Base-by-base conservation (phyloP, 768 basidiomycete species). In the Trametes elegans region DNA sequence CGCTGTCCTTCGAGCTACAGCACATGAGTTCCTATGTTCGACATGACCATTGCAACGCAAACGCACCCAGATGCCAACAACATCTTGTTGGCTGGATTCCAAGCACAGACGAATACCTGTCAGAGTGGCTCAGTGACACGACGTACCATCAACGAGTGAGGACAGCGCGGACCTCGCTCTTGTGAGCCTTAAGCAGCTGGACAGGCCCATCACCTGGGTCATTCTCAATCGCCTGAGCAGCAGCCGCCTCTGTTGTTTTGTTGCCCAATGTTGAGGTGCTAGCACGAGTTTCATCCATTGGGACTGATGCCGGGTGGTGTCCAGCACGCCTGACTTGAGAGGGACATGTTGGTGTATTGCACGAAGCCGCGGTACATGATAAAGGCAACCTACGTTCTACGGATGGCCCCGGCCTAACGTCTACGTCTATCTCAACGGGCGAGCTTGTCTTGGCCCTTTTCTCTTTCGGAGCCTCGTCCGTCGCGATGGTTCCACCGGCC, bases 81-180 rank as follows among this genome's bases (percentile, higher is more conserved):
- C 34, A 79, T 75, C 27, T 73, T 74, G 29, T 78, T 73, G 32
- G 71, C 74, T 11, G 90, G 89, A 69, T 89, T 92, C 77, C 88
- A 93, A 4, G 85, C 81, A 51, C 88, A 88, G 6, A 88, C 83
- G 50, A 91, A 93, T 7, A 93, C 87, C 89, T 91, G 52, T 18
- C 35, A n/a, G 14, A 27, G 11, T 7, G 19, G 26, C 24, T 51
- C n/a, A 28, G 4, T 23, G 21, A 23, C 21, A 10, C 9, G 8
- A 23, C 5, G 8, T 23, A 11, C 5, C 4, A 32, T 18, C 8
- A 7, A 1, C 13, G 2, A 10, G 3, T 32, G 29, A 45, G 13
- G 11, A 35, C 18, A 14, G 18, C 3, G 49, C 57, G 39, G 14
- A 63, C 58, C 55, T 64, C 62, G 35, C 34, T 67, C 55, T 78